These are phyloP conservation scores for Epichloe aotearoae DNA, from an alignment of 2,329 filamentous ascomycete genomes.

Conservation along the genomic window DNA sequence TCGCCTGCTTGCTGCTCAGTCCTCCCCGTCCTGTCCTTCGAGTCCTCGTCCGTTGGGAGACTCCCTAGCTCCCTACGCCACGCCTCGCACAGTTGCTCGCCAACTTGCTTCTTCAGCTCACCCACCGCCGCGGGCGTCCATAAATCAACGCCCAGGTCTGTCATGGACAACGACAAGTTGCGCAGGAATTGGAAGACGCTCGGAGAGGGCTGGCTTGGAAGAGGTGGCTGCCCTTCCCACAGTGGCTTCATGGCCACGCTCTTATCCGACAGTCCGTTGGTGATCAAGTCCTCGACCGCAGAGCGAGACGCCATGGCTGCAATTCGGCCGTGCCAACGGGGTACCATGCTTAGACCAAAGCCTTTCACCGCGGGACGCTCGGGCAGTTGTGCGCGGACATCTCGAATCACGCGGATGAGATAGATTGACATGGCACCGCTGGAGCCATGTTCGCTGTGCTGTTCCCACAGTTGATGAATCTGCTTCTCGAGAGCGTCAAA, in stretches of 20 bases:
- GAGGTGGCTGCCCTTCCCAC: slow-evolving; percentile 65
- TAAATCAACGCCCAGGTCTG: slow-evolving; percentile 56
- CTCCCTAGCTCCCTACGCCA: slow-evolving; percentile 33
- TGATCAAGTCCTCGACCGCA: slow-evolving; percentile 34
- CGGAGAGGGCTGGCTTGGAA: slow-evolving; percentile 71
- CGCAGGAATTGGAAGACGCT: slow-evolving; percentile 59
- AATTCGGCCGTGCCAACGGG: slow-evolving; percentile 50
- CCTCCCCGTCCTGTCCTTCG: slow-evolving; percentile 6
- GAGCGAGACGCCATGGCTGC: slow-evolving; percentile 36
- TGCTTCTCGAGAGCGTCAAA: slow-evolving; percentile 46
- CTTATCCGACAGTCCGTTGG: slow-evolving; percentile 28
- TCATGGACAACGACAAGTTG: slow-evolving; percentile 53
- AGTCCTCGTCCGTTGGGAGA: slow-evolving; percentile 7
- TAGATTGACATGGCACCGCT: slow-evolving; percentile 47
- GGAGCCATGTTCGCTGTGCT: slow-evolving; percentile 30
- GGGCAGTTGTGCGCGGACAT: slow-evolving; percentile 56
- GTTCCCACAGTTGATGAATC: slow-evolving; percentile 36
- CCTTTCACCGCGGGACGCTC: slow-evolving; percentile 31
- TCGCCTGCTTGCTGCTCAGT: neutral
- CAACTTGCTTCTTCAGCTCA: slow-evolving; percentile 46
- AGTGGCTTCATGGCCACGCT: slow-evolving; percentile 49
- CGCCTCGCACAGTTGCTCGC: slow-evolving; percentile 32
- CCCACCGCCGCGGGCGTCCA: slow-evolving; percentile 62
- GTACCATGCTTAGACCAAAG: slow-evolving; percentile 50
- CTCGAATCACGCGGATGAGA: slow-evolving; percentile 59